A percentile compares a stretch with the other conserved stretches of the same genome.
phyloP scores from a whole-genome alignment of 345 rosid genomes.

The Mercurialis annua region DNA sequence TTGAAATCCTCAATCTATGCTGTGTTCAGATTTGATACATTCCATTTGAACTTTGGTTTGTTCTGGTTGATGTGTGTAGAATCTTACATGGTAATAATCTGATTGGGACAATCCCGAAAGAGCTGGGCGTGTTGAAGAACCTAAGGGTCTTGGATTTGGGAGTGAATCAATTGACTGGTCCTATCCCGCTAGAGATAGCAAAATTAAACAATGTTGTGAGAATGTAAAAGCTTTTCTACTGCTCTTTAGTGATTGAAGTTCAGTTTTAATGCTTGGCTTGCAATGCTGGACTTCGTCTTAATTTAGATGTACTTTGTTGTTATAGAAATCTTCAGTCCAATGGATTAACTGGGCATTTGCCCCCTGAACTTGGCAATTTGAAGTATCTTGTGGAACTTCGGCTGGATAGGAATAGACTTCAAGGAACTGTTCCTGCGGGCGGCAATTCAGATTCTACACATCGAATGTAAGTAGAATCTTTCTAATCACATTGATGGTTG shows the following conservation, averaged over 20 bases:
- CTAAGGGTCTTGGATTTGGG: slow-evolving; percentile 89
- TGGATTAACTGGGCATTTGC: slow-evolving; percentile 80
- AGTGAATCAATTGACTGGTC: slow-evolving; percentile 72
- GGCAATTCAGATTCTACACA: slow-evolving; percentile 31
- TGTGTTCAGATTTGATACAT: background rate
- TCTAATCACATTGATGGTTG: background rate
- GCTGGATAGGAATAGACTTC: slow-evolving; percentile 85
- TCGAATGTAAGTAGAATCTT: slow-evolving; percentile 49
- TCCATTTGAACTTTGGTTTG: slow-evolving; percentile 14
- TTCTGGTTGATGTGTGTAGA: slow-evolving; percentile 42
- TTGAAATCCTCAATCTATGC: background rate
- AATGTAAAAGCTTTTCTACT: slow-evolving; percentile 42
- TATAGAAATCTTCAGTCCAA: slow-evolving; percentile 91
- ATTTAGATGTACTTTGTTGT: slow-evolving; percentile 11
- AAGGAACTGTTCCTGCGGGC: slow-evolving; percentile 68
- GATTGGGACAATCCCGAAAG: slow-evolving; percentile 81
- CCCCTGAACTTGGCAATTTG: slow-evolving; percentile 74
- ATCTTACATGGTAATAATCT: slow-evolving; percentile 64
- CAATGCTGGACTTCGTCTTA: slow-evolving; percentile 8
- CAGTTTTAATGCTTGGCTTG: background rate
- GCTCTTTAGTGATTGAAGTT: slow-evolving; percentile 4
- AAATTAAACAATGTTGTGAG: slow-evolving; percentile 46
- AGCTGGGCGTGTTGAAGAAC: slow-evolving; percentile 68
- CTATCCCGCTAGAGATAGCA: slow-evolving; percentile 80
- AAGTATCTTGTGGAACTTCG: slow-evolving; percentile 70